These are phyloP conservation scores for Exophiala sideris DNA, from an alignment of 2,329 filamentous ascomycete species.

Conservation along the genomic window DNA sequence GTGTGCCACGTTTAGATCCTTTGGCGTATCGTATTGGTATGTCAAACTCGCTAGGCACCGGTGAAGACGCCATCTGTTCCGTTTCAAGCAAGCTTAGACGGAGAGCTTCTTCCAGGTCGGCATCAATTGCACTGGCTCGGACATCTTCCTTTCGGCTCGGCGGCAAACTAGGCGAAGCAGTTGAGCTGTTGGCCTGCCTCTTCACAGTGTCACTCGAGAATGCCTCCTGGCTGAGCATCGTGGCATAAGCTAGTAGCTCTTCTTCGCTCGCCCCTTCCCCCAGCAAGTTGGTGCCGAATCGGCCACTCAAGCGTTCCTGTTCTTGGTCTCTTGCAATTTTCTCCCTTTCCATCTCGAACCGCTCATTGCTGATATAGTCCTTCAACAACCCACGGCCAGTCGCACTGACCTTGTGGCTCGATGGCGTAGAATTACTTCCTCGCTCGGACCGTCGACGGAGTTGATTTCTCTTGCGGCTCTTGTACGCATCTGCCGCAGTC, in stretches of 20 bases:
- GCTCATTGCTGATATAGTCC: constrained; percentile 83
- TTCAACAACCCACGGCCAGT: constrained; percentile 67
- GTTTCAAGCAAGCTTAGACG: constrained; percentile 48
- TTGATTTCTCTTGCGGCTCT: constrained; percentile 72
- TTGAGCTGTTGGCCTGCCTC: constrained; percentile 42
- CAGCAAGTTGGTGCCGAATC: constrained; percentile 79
- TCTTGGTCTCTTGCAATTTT: constrained; percentile 65
- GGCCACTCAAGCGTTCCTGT: constrained; percentile 65
- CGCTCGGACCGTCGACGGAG: constrained; percentile 61
- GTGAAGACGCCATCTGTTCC: constrained; percentile 25
- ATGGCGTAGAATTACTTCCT: constrained; percentile 55
- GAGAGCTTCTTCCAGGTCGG: constrained; percentile 62
- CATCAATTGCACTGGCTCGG: constrained; percentile 46
- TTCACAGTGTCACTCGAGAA: constrained; percentile 50
- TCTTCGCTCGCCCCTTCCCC: constrained; percentile 57
- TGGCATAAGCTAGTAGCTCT: constrained; percentile 61
- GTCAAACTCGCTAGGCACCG: constrained; percentile 22
- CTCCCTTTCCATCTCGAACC: constrained; percentile 73
- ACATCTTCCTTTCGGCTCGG: constrained; percentile 30
- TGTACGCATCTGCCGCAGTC: constrained; percentile 66
- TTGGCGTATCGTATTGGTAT: constrained; percentile 39
- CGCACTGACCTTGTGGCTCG: constrained; percentile 56
- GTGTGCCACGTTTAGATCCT: constrained; percentile 26
- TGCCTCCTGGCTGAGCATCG: constrained; percentile 59
- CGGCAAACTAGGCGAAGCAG: constrained; percentile 9